phyloP scores from a whole-genome alignment of 768 basidiomycete species.

The Xerocomellus amylosporus region DNA sequence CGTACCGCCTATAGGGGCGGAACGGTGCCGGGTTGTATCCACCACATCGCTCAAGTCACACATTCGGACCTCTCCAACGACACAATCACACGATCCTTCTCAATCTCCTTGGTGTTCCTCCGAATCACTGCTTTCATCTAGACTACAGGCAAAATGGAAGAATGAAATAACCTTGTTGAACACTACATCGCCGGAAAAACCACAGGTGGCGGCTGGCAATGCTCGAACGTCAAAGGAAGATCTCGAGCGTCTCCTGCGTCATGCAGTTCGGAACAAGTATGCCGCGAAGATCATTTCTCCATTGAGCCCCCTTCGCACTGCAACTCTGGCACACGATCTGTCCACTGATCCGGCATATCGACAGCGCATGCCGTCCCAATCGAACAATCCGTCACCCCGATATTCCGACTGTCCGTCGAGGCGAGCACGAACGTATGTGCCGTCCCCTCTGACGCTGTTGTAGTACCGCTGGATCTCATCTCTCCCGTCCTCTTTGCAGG shows the following conservation, averaged over 20 bases:
- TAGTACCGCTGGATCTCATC: conserved; percentile 5
- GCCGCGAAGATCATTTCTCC: conserved; percentile 31
- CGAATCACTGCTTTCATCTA: conserved; percentile 5
- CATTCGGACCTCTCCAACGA: neutral
- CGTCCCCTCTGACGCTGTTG: neutral
- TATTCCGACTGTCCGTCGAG: conserved; percentile 15
- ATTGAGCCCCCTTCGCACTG: conserved; percentile 29
- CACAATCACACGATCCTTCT: neutral
- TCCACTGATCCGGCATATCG: conserved; percentile 17
- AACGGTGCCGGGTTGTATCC: conserved; percentile 25
- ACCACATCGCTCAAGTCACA: conserved; percentile 13
- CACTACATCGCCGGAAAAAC: neutral
- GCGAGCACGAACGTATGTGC: conserved; percentile 30
- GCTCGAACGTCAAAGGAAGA: conserved; percentile 14
- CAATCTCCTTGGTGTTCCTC: conserved; percentile 10
- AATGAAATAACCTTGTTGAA: neutral
- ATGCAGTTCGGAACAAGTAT: conserved; percentile 24
- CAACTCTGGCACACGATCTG: conserved; percentile 11
- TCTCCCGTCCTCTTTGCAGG: conserved; percentile 7
- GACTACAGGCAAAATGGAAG: conserved; percentile 5
- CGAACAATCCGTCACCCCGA: conserved; percentile 19
- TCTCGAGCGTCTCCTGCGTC: conserved; percentile 26
- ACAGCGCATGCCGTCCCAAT: conserved; percentile 23
- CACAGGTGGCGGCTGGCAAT: neutral
- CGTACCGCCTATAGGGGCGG: conserved; percentile 31